These are phyloP conservation scores for Aegilops sharonensis DNA, from an alignment of 176 grass and related monocot species.

Conservation along the genomic window DNA sequence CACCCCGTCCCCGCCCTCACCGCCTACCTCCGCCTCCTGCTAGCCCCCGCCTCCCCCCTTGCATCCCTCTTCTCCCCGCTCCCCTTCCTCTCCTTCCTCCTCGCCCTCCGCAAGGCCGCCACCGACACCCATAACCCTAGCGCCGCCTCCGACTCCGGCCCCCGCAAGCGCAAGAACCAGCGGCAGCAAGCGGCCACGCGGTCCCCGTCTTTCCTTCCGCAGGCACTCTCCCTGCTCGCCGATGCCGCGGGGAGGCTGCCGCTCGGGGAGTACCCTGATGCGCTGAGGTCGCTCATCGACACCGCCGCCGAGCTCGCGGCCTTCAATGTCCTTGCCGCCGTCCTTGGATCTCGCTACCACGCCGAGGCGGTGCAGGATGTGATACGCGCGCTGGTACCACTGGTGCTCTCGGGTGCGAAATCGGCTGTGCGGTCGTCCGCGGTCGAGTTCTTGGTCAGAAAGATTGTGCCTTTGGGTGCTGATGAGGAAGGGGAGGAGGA, in stretches of 20 bases:
- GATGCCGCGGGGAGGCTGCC: constrained; percentile 52
- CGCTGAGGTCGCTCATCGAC: constrained; percentile 62
- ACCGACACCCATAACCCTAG: not conserved
- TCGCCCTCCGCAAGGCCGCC: constrained; percentile 53
- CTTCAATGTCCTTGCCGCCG: constrained; percentile 51
- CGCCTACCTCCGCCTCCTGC: constrained; percentile 55
- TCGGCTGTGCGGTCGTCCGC: constrained; percentile 34
- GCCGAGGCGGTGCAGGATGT: constrained; percentile 50
- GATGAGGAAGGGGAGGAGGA: constrained; percentile 61
- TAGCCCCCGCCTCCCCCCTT: constrained; percentile 43
- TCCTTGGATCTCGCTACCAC: constrained; percentile 50
- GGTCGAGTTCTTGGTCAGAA: constrained; percentile 61
- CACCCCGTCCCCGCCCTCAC: constrained; percentile 42
- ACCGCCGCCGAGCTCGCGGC: constrained; percentile 43
- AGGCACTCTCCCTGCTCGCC: constrained; percentile 51
- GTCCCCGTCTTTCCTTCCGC: constrained; percentile 26
- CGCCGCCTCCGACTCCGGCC: not conserved
- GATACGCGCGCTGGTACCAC: constrained; percentile 44
- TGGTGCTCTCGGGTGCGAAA: constrained; percentile 47
- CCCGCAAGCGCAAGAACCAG: constrained; percentile 38
- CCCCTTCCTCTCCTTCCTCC: constrained; percentile 74
- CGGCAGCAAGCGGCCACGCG: not conserved
- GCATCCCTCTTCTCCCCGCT: constrained; percentile 59
- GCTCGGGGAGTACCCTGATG: constrained; percentile 57
- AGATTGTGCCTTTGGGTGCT: constrained; percentile 54